Evolutionary conservation across 1,139 yeast species (phyloP).

Genomic region (Debaryomyces subglobosus): DNA sequence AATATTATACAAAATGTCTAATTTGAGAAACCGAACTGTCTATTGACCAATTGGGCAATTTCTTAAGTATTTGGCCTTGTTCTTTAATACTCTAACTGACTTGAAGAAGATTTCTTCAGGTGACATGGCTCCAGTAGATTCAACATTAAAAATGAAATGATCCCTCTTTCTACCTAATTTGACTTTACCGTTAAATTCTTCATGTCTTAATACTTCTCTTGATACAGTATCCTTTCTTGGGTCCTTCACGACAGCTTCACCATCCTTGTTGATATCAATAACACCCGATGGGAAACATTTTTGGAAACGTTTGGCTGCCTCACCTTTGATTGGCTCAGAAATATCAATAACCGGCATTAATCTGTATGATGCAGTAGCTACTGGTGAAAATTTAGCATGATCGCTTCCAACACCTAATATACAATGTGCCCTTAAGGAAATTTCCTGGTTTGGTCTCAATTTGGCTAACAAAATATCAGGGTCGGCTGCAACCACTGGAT

Average conservation of each 20-base stretch:
- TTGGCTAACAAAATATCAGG: conserved; percentile 91
- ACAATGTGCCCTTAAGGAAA: conserved; percentile 87
- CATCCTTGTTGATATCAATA: conserved; percentile 68
- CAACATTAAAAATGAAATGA: conserved; percentile 92
- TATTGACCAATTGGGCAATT: conserved; percentile 75
- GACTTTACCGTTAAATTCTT: conserved; percentile 86
- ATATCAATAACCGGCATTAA: conserved; percentile 90
- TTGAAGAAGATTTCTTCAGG: conserved; percentile 95
- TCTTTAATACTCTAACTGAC: conserved; percentile 79
- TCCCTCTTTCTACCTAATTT: conserved; percentile 89
- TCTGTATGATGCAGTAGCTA: conserved; percentile 95
- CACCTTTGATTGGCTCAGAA: conserved; percentile 72
- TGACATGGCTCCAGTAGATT: conserved; percentile 94
- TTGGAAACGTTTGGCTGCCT: conserved; percentile 76
- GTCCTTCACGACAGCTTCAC: conserved; percentile 80
- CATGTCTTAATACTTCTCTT: conserved; percentile 92
- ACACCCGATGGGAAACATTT: conserved; percentile 94
- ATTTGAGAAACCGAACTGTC: conserved; percentile 4
- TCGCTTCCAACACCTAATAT: conserved; percentile 90
- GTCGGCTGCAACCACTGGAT: conserved; percentile 77
- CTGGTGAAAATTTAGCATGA: conserved; percentile 97
- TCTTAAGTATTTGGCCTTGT: conserved; percentile 82
- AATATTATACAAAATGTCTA: conserved; percentile 6
- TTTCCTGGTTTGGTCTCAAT: conserved; percentile 96
- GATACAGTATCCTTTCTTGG: conserved; percentile 95